Percentiles rank a stretch among this genome's conserved stretches.
These are phyloP conservation scores for Rubroshorea leprosula DNA, from an alignment of 345 rosid genomes.

Conservation along the genomic window DNA sequence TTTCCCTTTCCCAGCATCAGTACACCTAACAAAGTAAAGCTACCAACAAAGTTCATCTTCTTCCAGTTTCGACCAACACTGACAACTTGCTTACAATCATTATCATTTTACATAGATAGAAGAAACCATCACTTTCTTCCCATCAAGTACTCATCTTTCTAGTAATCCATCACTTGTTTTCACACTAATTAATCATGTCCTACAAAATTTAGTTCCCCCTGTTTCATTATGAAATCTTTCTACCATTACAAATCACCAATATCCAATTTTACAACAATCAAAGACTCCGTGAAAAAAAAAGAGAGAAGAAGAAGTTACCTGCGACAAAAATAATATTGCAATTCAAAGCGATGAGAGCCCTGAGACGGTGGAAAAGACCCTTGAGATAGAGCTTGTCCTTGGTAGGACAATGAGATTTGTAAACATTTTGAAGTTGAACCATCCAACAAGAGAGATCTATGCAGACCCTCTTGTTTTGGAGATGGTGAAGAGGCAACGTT, in stretches of 20 bases:
- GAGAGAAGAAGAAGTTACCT: constrained; percentile 27
- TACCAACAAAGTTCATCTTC: neutral
- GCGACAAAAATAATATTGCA: constrained; percentile 72
- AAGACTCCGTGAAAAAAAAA: too few relatives aligned
- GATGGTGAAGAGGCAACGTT: constrained; percentile 71
- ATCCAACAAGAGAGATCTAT: constrained; percentile 97
- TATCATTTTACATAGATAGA: neutral
- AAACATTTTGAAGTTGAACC: constrained; percentile 73
- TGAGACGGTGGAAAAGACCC: constrained; percentile 76
- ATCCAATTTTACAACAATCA: too few relatives aligned
- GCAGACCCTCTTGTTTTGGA: constrained; percentile 82
- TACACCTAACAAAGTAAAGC: too few relatives aligned
- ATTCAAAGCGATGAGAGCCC: constrained; percentile 89
- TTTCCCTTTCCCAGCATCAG: too few relatives aligned
- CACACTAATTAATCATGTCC: too few relatives aligned
- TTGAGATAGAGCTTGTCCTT: constrained; percentile 58
- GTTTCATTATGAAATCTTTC: too few relatives aligned
- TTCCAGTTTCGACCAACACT: neutral
- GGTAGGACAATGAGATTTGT: constrained; percentile 47
- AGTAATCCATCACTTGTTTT: too few relatives aligned
- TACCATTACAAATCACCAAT: too few relatives aligned
- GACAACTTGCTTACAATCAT: too few relatives aligned
- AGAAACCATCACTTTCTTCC: neutral
- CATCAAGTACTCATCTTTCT: too few relatives aligned
- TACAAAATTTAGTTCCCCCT: too few relatives aligned